Evolutionary conservation across 768 basidiomycete species (phyloP).

Genomic region (Cystofilobasidium ferigula): DNA sequence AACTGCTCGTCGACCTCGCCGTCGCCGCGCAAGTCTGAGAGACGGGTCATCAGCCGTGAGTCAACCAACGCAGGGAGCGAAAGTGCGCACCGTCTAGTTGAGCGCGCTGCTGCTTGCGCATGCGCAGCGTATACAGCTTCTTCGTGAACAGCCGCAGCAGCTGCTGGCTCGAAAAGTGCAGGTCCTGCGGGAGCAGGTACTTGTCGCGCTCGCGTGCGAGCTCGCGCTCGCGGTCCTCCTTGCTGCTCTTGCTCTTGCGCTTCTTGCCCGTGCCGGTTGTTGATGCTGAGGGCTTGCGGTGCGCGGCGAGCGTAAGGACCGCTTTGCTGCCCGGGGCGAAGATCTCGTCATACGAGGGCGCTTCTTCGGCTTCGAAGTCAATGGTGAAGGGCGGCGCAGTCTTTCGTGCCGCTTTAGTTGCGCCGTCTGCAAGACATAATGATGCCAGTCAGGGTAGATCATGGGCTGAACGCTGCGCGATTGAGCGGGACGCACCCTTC

Average conservation of each 20-base stretch:
- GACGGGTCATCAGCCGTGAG: neutral
- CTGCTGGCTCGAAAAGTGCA: constrained; percentile 88
- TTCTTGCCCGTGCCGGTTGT: constrained; percentile 14
- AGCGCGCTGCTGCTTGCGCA: constrained; percentile 57
- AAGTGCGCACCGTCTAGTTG: neutral
- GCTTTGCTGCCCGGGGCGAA: constrained; percentile 33
- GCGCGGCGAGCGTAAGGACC: constrained; percentile 30
- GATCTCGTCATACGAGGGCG: constrained; percentile 10
- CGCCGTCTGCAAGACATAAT: constrained; percentile 2
- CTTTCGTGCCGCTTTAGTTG: neutral
- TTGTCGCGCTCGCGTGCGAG: constrained; percentile 58
- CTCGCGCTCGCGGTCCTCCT: constrained; percentile 34
- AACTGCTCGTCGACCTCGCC: constrained; percentile 92
- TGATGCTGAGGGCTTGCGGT: neutral
- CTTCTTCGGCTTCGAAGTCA: constrained; percentile 32
- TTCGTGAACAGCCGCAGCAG: constrained; percentile 66
- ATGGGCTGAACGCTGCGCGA: neutral
- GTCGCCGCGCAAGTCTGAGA: constrained; percentile 47
- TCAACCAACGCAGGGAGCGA: too few relatives aligned
- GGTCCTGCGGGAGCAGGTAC: constrained; percentile 82
- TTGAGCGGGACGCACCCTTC: constrained; percentile 48
- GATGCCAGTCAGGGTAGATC: too few relatives aligned
- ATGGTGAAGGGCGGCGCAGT: constrained; percentile 35
- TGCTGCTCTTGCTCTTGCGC: constrained; percentile 18
- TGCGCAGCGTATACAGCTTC: constrained; percentile 46